Evolutionary conservation across 2,329 filamentous ascomycete genomes (phyloP).

Genomic region (Penicillium polonicum): DNA sequence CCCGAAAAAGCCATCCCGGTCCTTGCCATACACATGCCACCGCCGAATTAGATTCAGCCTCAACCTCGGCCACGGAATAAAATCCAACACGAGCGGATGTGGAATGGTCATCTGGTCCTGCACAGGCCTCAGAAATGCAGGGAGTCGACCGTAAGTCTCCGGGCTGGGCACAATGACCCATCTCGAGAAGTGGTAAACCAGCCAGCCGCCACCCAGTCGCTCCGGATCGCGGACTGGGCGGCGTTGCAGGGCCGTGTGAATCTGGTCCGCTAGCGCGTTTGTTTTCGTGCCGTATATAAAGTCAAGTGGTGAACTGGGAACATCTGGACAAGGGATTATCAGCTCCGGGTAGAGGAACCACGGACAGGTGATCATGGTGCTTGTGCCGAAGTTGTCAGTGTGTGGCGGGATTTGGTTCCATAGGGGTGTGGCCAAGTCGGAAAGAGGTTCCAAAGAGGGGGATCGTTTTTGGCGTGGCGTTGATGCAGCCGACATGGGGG

Average conservation of each 20-base stretch:
- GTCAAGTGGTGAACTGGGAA: slow-evolving; percentile 25
- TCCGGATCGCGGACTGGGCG: slow-evolving; percentile 29
- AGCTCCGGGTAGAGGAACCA: slow-evolving; percentile 23
- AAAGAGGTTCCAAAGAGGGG: background rate
- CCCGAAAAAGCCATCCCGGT: slow-evolving; percentile 17
- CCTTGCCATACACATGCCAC: slow-evolving; percentile 21
- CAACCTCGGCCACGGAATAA: slow-evolving; percentile 26
- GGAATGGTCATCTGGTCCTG: slow-evolving; percentile 20
- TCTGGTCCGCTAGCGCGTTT: slow-evolving; percentile 27
- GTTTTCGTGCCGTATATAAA: slow-evolving; percentile 28
- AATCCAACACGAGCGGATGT: slow-evolving; percentile 23
- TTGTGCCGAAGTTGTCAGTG: slow-evolving; percentile 15
- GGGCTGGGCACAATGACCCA: slow-evolving; percentile 26
- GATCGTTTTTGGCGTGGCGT: background rate
- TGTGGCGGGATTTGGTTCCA: slow-evolving; percentile 20
- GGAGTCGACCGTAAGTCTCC: slow-evolving; percentile 19
- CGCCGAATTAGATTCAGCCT: slow-evolving; percentile 25
- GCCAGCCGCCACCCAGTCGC: slow-evolving; percentile 23
- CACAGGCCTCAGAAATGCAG: slow-evolving; percentile 19
- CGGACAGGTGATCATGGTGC: slow-evolving; percentile 1
- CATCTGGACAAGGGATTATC: slow-evolving; percentile 22
- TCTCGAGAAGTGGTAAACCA: slow-evolving; percentile 22
- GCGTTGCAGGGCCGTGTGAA: slow-evolving; percentile 19
- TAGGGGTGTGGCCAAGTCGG: background rate
- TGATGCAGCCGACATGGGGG: background rate